Evolutionary conservation across 768 basidiomycete genomes (phyloP).

Genomic region (Royoungia palumana): DNA sequence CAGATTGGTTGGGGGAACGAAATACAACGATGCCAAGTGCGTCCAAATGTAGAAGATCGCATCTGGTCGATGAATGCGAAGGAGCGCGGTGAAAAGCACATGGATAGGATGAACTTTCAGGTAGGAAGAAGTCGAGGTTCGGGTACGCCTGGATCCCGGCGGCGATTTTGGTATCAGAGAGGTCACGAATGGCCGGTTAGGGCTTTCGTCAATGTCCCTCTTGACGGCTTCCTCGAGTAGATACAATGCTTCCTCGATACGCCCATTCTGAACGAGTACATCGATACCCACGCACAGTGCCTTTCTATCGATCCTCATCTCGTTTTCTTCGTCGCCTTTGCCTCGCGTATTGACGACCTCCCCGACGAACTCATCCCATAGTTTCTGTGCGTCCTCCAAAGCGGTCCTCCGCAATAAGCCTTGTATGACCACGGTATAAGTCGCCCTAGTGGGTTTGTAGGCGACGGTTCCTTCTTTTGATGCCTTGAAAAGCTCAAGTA

Average conservation of each 20-base stretch:
- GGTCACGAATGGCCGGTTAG: background rate
- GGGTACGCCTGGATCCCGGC: too few relatives aligned
- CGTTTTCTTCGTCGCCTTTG: background rate
- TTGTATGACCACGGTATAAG: slow-evolving; percentile 54
- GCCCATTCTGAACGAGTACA: slow-evolving; percentile 42
- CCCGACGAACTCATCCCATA: slow-evolving; percentile 41
- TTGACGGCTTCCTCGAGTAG: slow-evolving; percentile 44
- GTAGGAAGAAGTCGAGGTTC: slow-evolving; percentile 3
- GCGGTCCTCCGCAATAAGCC: slow-evolving; percentile 47
- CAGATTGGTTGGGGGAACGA: slow-evolving; percentile 47
- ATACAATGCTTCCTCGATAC: slow-evolving; percentile 46
- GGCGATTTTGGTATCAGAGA: background rate
- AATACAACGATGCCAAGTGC: slow-evolving; percentile 57
- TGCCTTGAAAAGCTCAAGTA: slow-evolving; percentile 40
- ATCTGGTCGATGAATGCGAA: slow-evolving; percentile 55
- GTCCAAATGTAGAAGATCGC: slow-evolving; percentile 67
- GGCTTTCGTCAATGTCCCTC: slow-evolving; percentile 13
- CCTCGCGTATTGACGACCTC: slow-evolving; percentile 8
- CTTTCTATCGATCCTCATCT: slow-evolving; percentile 39
- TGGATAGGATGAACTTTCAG: slow-evolving; percentile 34
- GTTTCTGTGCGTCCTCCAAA: slow-evolving; percentile 36
- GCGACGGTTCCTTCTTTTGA: slow-evolving; percentile 22
- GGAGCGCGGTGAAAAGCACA: slow-evolving; percentile 47
- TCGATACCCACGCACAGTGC: slow-evolving; percentile 51
- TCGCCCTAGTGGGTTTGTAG: slow-evolving; percentile 41